These are phyloP conservation scores for Dothiorella sarmentorum DNA, from an alignment of 2,329 filamentous ascomycete genomes.

Conservation along the genomic window DNA sequence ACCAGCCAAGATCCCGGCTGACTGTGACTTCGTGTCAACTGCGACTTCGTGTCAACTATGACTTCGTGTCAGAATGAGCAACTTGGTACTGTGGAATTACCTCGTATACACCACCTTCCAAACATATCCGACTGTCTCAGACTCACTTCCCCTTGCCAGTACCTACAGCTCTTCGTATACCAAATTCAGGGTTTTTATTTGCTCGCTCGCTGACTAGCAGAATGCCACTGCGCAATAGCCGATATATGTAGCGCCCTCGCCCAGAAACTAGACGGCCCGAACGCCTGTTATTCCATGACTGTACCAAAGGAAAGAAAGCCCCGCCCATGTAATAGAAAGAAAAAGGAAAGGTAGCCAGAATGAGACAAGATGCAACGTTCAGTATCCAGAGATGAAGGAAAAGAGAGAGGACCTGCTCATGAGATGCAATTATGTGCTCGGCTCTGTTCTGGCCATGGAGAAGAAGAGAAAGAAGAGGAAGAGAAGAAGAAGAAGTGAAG, in stretches of 20 bases:
- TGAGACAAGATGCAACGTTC: constrained; percentile 1
- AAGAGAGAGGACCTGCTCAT: constrained; percentile 5
- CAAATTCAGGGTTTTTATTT: neutral
- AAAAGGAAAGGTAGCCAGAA: neutral
- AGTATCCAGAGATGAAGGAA: neutral
- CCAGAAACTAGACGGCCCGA: neutral
- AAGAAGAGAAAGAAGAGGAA: no score
- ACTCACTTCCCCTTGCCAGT: neutral
- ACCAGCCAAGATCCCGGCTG: no score
- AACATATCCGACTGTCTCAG: no score
- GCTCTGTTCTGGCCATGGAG: neutral
- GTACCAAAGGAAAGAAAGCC: no score
- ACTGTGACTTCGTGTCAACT: no score
- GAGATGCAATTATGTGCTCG: constrained; percentile 12
- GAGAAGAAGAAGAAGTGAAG: neutral
- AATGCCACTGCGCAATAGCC: neutral
- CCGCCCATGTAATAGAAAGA: neutral
- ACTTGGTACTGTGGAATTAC: no score
- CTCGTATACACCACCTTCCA: no score
- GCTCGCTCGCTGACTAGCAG: neutral
- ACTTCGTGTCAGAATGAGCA: no score
- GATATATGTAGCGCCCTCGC: neutral
- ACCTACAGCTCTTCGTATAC: no score
- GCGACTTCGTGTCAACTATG: no score
- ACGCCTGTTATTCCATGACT: neutral